A percentile compares a stretch with the other conserved stretches of the same genome.
Evolutionary conservation across 208 protist species (phyloP).

Genomic region (Acanthamoeba royreba): DNA sequence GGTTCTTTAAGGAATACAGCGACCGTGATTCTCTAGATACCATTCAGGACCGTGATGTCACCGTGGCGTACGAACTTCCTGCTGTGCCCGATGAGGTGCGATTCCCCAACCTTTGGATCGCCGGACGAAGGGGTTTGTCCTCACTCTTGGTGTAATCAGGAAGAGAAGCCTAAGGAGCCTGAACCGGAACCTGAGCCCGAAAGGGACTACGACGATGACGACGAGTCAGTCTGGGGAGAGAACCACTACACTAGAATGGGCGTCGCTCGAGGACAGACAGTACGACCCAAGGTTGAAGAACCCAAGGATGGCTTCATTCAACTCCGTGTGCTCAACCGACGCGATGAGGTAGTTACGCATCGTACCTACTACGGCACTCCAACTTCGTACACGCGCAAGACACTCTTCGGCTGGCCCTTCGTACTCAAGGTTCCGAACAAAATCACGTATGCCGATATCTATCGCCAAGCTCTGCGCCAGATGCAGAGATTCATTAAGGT

Average conservation of each 20-base stretch:
- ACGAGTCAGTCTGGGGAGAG: not conserved
- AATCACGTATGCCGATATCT: conserved; percentile 35
- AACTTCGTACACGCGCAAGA: conserved; percentile 23
- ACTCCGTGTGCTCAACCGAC: not conserved
- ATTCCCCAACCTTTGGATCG: not conserved
- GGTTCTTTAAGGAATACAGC: conserved; percentile 35
- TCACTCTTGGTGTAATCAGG: not conserved
- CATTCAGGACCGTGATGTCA: conserved; percentile 52
- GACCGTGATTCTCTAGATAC: conserved; percentile 24
- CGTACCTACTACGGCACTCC: not conserved
- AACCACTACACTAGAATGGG: not conserved
- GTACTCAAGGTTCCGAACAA: not conserved
- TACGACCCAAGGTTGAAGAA: not conserved
- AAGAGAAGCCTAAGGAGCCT: not conserved
- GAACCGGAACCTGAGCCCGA: not conserved
- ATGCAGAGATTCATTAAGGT: not conserved
- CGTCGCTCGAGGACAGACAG: not conserved
- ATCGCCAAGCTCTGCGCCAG: not conserved
- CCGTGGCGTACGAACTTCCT: conserved; percentile 51
- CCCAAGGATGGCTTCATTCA: not conserved
- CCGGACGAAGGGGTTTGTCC: too few relatives aligned
- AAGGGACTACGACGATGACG: not conserved
- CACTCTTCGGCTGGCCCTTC: conserved; percentile 14
- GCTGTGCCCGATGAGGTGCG: not conserved
- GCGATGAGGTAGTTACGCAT: not conserved